These are phyloP conservation scores for Arachis stenosperma DNA, from an alignment of 306 rosid genomes.

Conservation along the genomic window DNA sequence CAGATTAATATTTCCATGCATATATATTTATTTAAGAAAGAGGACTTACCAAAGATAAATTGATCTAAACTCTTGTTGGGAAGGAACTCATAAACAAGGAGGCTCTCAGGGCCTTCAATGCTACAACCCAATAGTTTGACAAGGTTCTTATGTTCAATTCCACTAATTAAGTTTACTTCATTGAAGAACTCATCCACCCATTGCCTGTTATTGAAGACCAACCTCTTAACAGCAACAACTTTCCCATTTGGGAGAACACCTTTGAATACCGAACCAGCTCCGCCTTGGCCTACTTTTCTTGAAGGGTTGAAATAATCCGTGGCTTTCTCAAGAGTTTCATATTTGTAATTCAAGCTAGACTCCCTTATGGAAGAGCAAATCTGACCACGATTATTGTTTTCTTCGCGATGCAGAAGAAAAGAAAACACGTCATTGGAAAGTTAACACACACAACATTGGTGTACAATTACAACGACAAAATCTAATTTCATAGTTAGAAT, in stretches of 20 bases:
- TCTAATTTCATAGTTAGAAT: background rate
- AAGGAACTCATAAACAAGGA: slow-evolving; percentile 77
- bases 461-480: background rate
- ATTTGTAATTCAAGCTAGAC: slow-evolving; percentile 68
- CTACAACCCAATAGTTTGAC: slow-evolving; percentile 85
- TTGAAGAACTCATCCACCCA: slow-evolving; percentile 98
- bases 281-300: slow-evolving; percentile 83
- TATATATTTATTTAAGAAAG: slow-evolving; percentile 3
- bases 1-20: too few species aligned
- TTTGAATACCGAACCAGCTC: slow-evolving; percentile 83
- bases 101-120: slow-evolving; percentile 97
- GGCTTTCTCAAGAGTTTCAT: slow-evolving; percentile 82
- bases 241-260: slow-evolving; percentile 69
- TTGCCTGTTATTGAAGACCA: slow-evolving; percentile 80
- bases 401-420: slow-evolving; percentile 41
- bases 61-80: slow-evolving; percentile 77
- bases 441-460: background rate
- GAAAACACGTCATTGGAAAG: slow-evolving; percentile 27
- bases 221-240: slow-evolving; percentile 84
- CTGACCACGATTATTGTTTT: slow-evolving; percentile 38
- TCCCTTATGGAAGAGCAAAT: slow-evolving; percentile 51
- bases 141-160: slow-evolving; percentile 81
- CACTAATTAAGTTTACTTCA: slow-evolving; percentile 81
- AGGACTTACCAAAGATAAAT: slow-evolving; percentile 67
- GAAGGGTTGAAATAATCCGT: slow-evolving; percentile 73